Evolutionary conservation across 441 rosid species (phyloP).

Genomic region (Mallotus repandus): DNA sequence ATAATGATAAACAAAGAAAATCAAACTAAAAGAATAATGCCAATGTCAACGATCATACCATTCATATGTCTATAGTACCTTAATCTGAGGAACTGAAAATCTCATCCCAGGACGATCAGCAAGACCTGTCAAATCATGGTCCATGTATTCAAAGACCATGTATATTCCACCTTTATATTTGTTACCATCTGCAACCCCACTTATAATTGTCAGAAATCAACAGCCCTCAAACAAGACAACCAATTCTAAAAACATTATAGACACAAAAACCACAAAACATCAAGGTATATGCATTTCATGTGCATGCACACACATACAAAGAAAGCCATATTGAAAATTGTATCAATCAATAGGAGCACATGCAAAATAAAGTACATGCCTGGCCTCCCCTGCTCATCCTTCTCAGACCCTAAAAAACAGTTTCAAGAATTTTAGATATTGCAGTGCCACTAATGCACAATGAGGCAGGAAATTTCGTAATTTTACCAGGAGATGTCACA

Average conservation of each 20-base stretch:
- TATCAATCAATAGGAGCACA: neutral
- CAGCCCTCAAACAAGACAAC: conserved; percentile 8
- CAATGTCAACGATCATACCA: conserved; percentile 5
- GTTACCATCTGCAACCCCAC: conserved; percentile 63
- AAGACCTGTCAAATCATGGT: conserved; percentile 96
- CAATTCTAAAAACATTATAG: neutral
- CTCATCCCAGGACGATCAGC: conserved; percentile 98
- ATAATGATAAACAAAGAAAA: neutral
- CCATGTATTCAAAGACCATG: conserved; percentile 99
- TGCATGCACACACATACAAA: neutral
- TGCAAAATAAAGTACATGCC: conserved; percentile 39
- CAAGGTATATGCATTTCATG: neutral
- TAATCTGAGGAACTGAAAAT: conserved; percentile 73
- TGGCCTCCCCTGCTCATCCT: conserved; percentile 76
- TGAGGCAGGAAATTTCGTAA: neutral
- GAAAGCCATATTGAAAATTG: neutral
- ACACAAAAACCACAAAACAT: neutral
- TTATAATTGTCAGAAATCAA: conserved; percentile 1
- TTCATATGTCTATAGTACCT: conserved; percentile 30
- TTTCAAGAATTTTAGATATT: conserved; percentile 6
- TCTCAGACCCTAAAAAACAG: conserved; percentile 70
- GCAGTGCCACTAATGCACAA: neutral
- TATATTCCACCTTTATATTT: conserved; percentile 93
- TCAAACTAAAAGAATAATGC: neutral
- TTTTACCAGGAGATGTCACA: conserved; percentile 83